Base-by-base conservation (phyloP, 2,329 filamentous ascomycete genomes). In the Beauveria medogensis region DNA sequence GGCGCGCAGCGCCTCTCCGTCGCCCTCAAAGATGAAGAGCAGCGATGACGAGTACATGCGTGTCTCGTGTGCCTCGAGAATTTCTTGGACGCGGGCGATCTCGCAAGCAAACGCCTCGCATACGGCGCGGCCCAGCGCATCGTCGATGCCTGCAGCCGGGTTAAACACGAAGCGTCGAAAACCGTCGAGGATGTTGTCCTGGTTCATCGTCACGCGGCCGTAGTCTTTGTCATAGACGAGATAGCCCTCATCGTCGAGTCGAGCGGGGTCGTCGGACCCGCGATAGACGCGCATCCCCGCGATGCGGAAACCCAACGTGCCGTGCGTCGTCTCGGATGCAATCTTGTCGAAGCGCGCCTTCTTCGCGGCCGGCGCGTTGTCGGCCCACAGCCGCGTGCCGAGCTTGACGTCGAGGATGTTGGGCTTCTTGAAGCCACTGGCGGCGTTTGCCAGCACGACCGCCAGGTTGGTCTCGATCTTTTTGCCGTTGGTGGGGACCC, bases 361-460 rank as follows among this genome's bases (percentile, higher is more conserved):
- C 75, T 88, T 88, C 68, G 84, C 78, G 28, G 72, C 66, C 0
- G 82, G 79, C 26, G 85, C 85, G 64, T 86, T 79, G 63, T 96
- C 90, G 16, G 90, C 93, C 88, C 92, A 97, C 6, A 99, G 77
- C 37, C 90, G 83, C 55, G 86, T 82, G 48, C 94, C 94, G 22
- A 99, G 84, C 77, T 99, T 99, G 65, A 96, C 84, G 70, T 99
- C 94, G 62, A 99, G 78, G 8, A 99, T 91, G 67, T 96, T 97
- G 7, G 94, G 91, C 62, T 84, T 83, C 68, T 83, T 84, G 78
- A 92, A 97, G 1, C 91, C 91, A 65, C 84, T 82, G 0, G 91
- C 87, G 7, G 90, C 83, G 71, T 97, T 97, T 70, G 92, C 89
- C 30, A 97, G 78, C 14, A 96, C 92, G 20, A 97, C 87, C 2